Base-by-base conservation (phyloP, 305 asterid genomes). In the Fraxinus nigra region DNA sequence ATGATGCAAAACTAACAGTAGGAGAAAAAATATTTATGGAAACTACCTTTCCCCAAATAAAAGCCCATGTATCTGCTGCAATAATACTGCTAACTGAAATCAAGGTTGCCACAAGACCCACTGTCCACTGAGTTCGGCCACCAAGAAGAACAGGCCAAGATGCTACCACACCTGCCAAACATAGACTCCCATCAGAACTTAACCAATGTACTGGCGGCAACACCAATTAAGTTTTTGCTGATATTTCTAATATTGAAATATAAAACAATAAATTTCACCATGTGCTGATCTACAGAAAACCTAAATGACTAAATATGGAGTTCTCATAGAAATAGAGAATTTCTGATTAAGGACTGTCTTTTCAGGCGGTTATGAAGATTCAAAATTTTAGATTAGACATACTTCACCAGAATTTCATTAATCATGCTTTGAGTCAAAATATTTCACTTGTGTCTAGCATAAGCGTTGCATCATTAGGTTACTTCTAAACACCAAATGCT, bases 21-120 rank as follows among this genome's bases (percentile, higher is more conserved):
- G 59, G 63, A 51, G 24, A 51, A 67, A n/a, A 73, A 54, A 18
- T 26, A 69, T 30, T 63, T 20, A 8, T 14, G 75, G 40, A 77
- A 16, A 79, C 54, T 86, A 93, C 98, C 98, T 91, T 96, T 86
- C 99, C 99, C 83, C 97, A 98, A 83, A 89, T 82, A 86, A 94
- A 96, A 79, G 99, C 98, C 89, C 81, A 94, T 40, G 99, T 94
- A 84, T 96, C 98, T 48, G 99, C 99, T 80, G 99, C 98, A 83
- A 96, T 93, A 72, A 96, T 90, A 86, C 98, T 92, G 86, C 97
- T 93, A 75, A 96, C 6, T 77, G 98, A 91, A 83, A 91, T 91
- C 85, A 94, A 92, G 86, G 98, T 90, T 72, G 98, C 97, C 82
- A 93, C 94, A 85, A 96, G 98, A 86, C 99, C 99, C 85, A 94